Evolutionary conservation across 2,329 filamentous ascomycete genomes (phyloP).

Genomic region (Coniella vitis): DNA sequence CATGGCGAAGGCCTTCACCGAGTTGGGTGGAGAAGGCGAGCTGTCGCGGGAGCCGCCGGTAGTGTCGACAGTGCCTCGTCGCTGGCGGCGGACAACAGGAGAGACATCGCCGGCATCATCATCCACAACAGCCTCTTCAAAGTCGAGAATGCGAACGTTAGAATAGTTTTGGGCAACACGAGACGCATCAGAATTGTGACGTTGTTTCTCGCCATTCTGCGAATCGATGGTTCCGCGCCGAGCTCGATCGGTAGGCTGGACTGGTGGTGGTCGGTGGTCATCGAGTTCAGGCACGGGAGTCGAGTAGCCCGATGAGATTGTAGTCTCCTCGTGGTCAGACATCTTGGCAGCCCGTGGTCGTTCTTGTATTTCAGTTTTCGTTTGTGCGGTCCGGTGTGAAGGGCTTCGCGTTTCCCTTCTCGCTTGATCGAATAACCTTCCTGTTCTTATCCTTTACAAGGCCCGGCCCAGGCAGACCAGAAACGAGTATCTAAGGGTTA

Average conservation of each 20-base stretch:
- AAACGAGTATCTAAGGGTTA: slow-evolving; percentile 11
- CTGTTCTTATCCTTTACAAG: neutral
- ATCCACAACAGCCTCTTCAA: slow-evolving; percentile 78
- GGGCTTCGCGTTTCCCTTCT: slow-evolving; percentile 19
- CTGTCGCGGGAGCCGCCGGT: slow-evolving; percentile 55
- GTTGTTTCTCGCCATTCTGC: slow-evolving; percentile 46
- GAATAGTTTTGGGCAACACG: slow-evolving; percentile 31
- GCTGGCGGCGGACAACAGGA: slow-evolving; percentile 36
- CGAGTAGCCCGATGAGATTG: slow-evolving; percentile 54
- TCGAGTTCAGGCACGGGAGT: slow-evolving; percentile 76
- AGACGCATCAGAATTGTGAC: slow-evolving; percentile 27
- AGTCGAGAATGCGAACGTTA: slow-evolving; percentile 62
- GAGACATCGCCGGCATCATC: slow-evolving; percentile 54
- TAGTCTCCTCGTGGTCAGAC: slow-evolving; percentile 58
- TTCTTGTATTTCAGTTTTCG: neutral
- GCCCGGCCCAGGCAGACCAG: slow-evolving; percentile 9
- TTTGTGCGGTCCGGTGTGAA: neutral
- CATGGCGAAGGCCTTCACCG: slow-evolving; percentile 93
- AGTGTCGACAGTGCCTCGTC: slow-evolving; percentile 52
- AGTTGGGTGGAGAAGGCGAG: slow-evolving; percentile 83
- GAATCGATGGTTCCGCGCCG: slow-evolving; percentile 71
- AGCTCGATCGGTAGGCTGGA: slow-evolving; percentile 39
- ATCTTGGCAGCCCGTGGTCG: slow-evolving; percentile 44
- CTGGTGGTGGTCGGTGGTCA: slow-evolving; percentile 69
- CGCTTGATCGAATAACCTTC: neutral